Evolutionary conservation across 352 stramenopile genomes (phyloP), one percentile per base, ranked within the genome.

Genomic region (Phytophthora parvispora): DNA sequence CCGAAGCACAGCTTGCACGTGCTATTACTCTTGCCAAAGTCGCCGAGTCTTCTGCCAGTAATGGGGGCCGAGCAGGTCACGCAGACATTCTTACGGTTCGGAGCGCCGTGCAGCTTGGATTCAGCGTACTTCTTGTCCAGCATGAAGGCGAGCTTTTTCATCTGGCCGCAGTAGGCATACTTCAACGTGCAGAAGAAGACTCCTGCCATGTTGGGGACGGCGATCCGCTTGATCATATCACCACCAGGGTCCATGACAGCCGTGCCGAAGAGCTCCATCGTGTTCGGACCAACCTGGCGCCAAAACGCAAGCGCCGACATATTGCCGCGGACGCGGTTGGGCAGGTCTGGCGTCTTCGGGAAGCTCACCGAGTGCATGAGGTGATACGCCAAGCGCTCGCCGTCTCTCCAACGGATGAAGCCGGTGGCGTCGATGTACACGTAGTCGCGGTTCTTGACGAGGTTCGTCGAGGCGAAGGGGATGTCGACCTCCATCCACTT

Each of bases 401-500:
- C 71, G 16, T 69, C 75, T n/a, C n/a, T 47, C 32, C 40, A 63
- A 1, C 34, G 43, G 4, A 72, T 38, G 28, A 69, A 69, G 12
- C 75, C 75, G 16, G 67, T 78, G 24, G 49, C 63, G 18, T 83
- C 75, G 25, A 83, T 58, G 58, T 78, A 80, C 8, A 83, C 57
- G 48, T 76, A 79, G 74, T 82, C 74, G 10, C 74, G 69, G 31
- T 73, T 76, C 38, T 67, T 67, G 10, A 81, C 61, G 28, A 81
- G 47, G 18, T 75, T 72, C 10, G 68, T 79, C 31, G 80, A 80
- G 18, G 82, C 61, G 24, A 77, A 74, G 24, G 84, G 58, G 54
- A 89, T 80, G 25, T 83, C 80, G 16, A 83, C 52, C 38, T 90
- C 63, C 52, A 80, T 80, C 73, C 73, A 80, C 36, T 80, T 80